These are phyloP conservation scores for Novymonas esmeraldas DNA, from an alignment of 208 protist genomes.

Conservation along the genomic window DNA sequence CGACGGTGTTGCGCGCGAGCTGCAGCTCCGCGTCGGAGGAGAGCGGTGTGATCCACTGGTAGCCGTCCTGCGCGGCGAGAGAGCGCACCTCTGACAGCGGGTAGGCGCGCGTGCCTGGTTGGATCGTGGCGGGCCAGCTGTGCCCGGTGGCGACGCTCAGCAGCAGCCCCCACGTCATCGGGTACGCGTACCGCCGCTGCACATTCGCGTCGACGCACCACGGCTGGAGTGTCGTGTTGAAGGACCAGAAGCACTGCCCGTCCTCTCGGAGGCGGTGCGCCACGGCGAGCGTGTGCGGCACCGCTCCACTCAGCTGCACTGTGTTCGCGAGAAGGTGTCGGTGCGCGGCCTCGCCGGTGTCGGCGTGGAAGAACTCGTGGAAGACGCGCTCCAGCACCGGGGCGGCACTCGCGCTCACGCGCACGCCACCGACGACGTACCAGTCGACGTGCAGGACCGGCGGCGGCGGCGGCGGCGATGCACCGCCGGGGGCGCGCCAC, in stretches of 20 bases:
- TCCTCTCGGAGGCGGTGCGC: slow-evolving; percentile 71
- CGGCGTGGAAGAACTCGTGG: slow-evolving; percentile 38
- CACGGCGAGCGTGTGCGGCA: slow-evolving; percentile 9
- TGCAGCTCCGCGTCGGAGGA: slow-evolving; percentile 17
- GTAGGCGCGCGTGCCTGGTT: slow-evolving; percentile 42
- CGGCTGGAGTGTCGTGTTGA: slow-evolving; percentile 56
- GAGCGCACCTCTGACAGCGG: slow-evolving; percentile 33
- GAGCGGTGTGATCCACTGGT: slow-evolving; percentile 44
- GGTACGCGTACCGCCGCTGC: slow-evolving; percentile 36
- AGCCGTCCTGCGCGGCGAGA: slow-evolving; percentile 9
- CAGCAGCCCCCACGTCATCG: slow-evolving; percentile 49
- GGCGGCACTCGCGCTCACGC: slow-evolving; percentile 33
- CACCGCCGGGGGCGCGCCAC: background rate
- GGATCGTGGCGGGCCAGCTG: slow-evolving; percentile 51
- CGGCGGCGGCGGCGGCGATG: background rate
- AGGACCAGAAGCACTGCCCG: slow-evolving; percentile 65
- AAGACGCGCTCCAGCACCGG: slow-evolving; percentile 43
- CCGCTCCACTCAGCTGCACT: background rate
- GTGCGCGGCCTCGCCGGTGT: background rate
- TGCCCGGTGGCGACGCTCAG: slow-evolving; percentile 34
- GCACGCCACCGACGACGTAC: slow-evolving; percentile 66
- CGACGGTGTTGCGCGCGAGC: slow-evolving; percentile 10
- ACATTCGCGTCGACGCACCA: slow-evolving; percentile 37
- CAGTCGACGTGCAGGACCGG: slow-evolving; percentile 57
- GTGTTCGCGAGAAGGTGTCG: background rate